Conservation (phyloP, 345 rosid species). For the Pistacia vera region DNA sequence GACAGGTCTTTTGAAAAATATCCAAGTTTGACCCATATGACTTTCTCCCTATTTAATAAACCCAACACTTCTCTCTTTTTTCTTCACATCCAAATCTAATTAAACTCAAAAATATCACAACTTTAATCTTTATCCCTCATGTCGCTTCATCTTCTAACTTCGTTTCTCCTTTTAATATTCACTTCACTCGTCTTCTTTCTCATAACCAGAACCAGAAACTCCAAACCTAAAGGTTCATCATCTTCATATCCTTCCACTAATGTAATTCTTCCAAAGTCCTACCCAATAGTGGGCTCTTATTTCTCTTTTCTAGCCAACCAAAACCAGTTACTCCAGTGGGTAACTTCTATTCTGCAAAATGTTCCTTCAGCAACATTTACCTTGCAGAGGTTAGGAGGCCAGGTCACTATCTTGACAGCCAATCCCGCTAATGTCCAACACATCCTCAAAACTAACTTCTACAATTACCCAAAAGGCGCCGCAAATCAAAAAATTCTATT, state of each 20-base stretch:
- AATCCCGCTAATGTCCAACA: conserved; percentile 66
- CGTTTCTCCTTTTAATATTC: too few relatives aligned
- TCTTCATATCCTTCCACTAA: background rate
- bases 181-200: too few relatives aligned
- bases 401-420: conserved; percentile 58
- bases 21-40: too few relatives aligned
- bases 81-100: too few relatives aligned
- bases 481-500: conserved; percentile 25
- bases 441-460: conserved; percentile 65
- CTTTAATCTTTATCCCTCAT: too few relatives aligned
- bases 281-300: conserved; percentile 12
- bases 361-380: conserved; percentile 21
- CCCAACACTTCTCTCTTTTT: too few relatives aligned
- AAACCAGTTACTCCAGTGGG: conserved; percentile 11
- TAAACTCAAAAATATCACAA: too few relatives aligned
- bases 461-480: conserved; percentile 55
- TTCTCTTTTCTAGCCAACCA: conserved; percentile 1
- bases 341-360: conserved; percentile 2
- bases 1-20: too few relatives aligned
- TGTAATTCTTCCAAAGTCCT: conserved; percentile 11
- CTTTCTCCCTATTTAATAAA: too few relatives aligned
- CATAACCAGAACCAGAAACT: background rate
- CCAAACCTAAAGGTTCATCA: background rate
- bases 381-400: background rate
- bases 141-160: too few relatives aligned